A percentile compares a stretch with the other conserved stretches of the same genome.
These are phyloP conservation scores for Viola pubescens DNA, from an alignment of 441 rosid species.

Conservation along the genomic window DNA sequence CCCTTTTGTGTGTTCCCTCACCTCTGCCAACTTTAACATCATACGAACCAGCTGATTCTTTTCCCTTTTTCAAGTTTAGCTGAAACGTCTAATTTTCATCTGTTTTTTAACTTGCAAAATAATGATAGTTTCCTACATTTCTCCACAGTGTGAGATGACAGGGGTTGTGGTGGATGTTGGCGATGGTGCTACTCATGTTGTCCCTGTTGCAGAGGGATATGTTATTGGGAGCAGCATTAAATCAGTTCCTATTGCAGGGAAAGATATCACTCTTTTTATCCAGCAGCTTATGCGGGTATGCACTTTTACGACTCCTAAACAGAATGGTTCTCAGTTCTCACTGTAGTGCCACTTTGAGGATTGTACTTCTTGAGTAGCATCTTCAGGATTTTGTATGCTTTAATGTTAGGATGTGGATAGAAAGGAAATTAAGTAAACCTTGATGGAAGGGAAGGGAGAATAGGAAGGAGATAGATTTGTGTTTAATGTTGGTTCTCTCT, in stretches of 20 bases:
- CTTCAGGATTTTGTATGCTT: too few relatives aligned
- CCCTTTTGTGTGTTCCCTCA: too few relatives aligned
- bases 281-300: conserved; percentile 99
- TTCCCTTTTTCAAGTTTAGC: neutral
- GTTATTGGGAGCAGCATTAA: conserved; percentile 96
- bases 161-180: conserved; percentile 99
- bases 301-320: neutral
- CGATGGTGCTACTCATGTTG: conserved; percentile 92
- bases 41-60: too few relatives aligned
- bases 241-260: conserved; percentile 85
- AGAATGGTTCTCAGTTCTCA: conserved; percentile 2
- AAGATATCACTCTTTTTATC: conserved; percentile 83
- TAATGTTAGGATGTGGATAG: too few relatives aligned
- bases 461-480: too few relatives aligned
- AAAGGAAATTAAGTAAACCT: too few relatives aligned
- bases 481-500: too few relatives aligned
- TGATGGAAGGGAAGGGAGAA: too few relatives aligned
- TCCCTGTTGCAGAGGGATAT: conserved; percentile 99
- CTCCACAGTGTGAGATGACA: conserved; percentile 97
- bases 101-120: conserved; percentile 6
- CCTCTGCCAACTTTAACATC: neutral
- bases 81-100: conserved; percentile 2
- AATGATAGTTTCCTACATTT: conserved; percentile 20
- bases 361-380: too few relatives aligned
- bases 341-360: neutral